These are phyloP conservation scores for Phytophthora pinifolia DNA, from an alignment of 352 stramenopile species.

Conservation along the genomic window DNA sequence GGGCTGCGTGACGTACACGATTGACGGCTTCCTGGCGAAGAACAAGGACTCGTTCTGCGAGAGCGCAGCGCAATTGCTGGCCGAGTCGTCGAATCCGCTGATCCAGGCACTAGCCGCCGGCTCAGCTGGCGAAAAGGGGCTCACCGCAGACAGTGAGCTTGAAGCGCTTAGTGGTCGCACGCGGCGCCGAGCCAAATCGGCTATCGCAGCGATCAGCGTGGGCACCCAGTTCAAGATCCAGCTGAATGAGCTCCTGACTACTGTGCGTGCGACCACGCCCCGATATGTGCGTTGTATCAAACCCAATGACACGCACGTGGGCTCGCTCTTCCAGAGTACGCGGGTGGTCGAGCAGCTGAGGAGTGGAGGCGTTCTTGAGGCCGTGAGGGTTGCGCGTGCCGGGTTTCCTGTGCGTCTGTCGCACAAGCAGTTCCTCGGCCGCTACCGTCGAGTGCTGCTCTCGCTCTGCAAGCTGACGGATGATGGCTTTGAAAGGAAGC, in stretches of 20 bases:
- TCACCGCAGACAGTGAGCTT: slow-evolving; percentile 3
- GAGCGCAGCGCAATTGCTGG: slow-evolving; percentile 55
- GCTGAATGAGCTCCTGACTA: slow-evolving; percentile 92
- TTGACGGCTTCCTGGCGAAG: slow-evolving; percentile 87
- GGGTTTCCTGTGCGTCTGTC: slow-evolving; percentile 85
- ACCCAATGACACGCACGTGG: slow-evolving; percentile 92
- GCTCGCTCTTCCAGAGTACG: slow-evolving; percentile 70
- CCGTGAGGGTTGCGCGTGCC: slow-evolving; percentile 79
- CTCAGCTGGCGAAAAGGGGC: slow-evolving; percentile 12
- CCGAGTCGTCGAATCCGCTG: slow-evolving; percentile 56
- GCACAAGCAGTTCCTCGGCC: slow-evolving; percentile 75
- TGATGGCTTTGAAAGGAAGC: slow-evolving; percentile 20
- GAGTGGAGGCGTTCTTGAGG: slow-evolving; percentile 86
- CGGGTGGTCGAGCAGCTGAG: slow-evolving; percentile 85
- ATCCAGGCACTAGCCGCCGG: slow-evolving; percentile 54
- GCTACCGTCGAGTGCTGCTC: slow-evolving; percentile 61
- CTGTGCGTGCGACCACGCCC: slow-evolving; percentile 93
- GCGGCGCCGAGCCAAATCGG: slow-evolving; percentile 50
- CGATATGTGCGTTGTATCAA: slow-evolving; percentile 99
- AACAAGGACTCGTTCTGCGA: slow-evolving; percentile 91
- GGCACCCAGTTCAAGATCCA: slow-evolving; percentile 94
- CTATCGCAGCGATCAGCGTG: slow-evolving; percentile 69
- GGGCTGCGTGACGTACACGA: slow-evolving; percentile 74
- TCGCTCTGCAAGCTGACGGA: slow-evolving; percentile 28
- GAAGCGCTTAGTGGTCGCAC: slow-evolving; percentile 25